phyloP scores from a whole-genome alignment of 2,329 filamentous ascomycete genomes.

The Aspergillus oerlinghausenensis region DNA sequence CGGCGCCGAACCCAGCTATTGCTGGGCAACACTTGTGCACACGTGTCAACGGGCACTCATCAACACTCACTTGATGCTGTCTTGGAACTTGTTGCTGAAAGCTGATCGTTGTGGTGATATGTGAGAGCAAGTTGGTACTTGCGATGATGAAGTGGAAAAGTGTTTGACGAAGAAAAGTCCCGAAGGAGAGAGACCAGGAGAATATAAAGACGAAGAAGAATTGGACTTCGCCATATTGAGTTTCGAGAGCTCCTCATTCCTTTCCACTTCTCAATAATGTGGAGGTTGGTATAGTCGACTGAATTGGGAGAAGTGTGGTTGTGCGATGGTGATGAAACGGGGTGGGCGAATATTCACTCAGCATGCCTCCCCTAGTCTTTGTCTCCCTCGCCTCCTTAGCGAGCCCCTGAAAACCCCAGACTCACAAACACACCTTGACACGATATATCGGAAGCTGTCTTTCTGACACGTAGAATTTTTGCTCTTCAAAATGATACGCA shows the following conservation, averaged over 20 bases:
- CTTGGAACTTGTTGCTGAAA: not conserved
- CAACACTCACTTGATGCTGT: not conserved
- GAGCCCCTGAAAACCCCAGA: not conserved
- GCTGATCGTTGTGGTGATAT: not conserved
- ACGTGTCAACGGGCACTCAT: not conserved
- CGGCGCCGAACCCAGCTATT: not conserved
- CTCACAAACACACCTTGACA: not conserved
- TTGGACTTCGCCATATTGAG: not conserved
- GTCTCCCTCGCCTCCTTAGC: not conserved
- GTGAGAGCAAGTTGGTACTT: not conserved
- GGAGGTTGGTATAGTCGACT: slow-evolving; percentile 14
- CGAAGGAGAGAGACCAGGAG: not conserved
- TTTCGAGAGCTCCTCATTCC: slow-evolving; percentile 5
- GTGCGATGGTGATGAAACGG: not conserved
- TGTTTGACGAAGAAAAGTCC: not conserved
- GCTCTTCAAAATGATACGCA: not conserved
- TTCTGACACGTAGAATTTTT: not conserved
- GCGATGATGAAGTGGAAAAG: not conserved
- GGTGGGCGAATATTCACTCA: not conserved
- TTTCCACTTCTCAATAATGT: slow-evolving; percentile 5
- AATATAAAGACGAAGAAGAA: not conserved
- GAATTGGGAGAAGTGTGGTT: not conserved
- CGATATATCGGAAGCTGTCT: not conserved
- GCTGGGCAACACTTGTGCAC: not conserved
- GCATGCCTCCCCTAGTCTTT: not conserved